phyloP scores from a whole-genome alignment of 192 early-diverging fungal genomes.

The Linderina pennispora region DNA sequence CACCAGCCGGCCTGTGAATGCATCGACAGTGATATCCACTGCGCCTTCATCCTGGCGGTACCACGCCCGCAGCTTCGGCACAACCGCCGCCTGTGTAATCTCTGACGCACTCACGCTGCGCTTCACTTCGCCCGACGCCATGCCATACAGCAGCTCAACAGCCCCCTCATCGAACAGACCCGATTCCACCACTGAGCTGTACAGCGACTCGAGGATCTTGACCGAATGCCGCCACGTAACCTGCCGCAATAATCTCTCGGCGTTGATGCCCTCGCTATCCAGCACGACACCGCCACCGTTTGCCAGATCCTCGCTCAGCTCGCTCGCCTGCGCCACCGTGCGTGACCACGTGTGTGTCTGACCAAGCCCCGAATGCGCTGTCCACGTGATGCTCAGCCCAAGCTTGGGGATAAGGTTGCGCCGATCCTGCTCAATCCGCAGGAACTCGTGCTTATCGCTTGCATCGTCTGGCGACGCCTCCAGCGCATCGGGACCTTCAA shows the following conservation, averaged over 20 bases:
- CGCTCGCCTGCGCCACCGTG: conserved; percentile 20
- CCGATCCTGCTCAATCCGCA: conserved; percentile 30
- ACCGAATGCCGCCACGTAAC: conserved; percentile 34
- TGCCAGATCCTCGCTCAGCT: background rate
- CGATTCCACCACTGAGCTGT: conserved; percentile 13
- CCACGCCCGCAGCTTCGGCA: conserved; percentile 41
- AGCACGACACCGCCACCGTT: conserved; percentile 4
- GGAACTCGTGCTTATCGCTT: conserved; percentile 9
- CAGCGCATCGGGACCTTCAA: conserved; percentile 10
- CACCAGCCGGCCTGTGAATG: conserved; percentile 26
- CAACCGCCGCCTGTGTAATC: conserved; percentile 2
- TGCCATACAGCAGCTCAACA: conserved; percentile 24
- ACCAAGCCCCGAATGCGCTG: conserved; percentile 21
- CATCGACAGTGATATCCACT: conserved; percentile 36
- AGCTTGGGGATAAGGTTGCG: conserved; percentile 37
- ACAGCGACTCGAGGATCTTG: conserved; percentile 21
- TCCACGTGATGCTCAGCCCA: conserved; percentile 28
- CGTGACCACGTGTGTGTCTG: conserved; percentile 21
- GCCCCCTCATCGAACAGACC: conserved; percentile 17
- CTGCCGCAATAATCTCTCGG: conserved; percentile 27
- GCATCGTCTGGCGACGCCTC: conserved; percentile 6
- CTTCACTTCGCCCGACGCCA: conserved; percentile 12
- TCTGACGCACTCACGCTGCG: conserved; percentile 6
- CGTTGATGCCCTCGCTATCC: conserved; percentile 20
- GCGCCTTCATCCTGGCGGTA: conserved; percentile 36